Evolutionary conservation across 2,329 filamentous ascomycete genomes (phyloP).

Genomic region (Microsporum ferrugineum): DNA sequence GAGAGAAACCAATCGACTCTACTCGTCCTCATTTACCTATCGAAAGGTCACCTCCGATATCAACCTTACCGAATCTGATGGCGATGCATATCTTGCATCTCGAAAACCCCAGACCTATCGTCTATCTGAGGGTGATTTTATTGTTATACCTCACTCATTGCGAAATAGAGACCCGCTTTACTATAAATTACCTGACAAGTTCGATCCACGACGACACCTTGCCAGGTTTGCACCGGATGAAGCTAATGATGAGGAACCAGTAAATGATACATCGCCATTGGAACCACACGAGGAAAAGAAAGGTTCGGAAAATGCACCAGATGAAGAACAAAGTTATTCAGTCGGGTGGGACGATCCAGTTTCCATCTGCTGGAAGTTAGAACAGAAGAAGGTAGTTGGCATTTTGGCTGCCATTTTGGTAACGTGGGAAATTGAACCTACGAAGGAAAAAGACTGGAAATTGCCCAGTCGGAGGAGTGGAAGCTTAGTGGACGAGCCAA

Average conservation of each 20-base stretch:
- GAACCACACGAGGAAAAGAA: not conserved
- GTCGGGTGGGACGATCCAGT: not conserved
- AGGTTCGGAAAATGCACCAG: not conserved
- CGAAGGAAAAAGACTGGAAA: constrained; percentile 35
- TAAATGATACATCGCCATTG: not conserved
- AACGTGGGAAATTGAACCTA: constrained; percentile 46
- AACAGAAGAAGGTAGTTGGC: constrained; percentile 40
- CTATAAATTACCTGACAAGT: constrained; percentile 33
- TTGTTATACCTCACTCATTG: constrained; percentile 36
- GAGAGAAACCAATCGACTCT: constrained; percentile 37
- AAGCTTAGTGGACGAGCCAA: constrained; percentile 41
- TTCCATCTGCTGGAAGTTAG: constrained; percentile 43
- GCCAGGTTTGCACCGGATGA: constrained; percentile 27
- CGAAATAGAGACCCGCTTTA: constrained; percentile 33
- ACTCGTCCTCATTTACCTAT: constrained; percentile 34
- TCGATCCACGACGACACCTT: constrained; percentile 39
- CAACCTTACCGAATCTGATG: constrained; percentile 28
- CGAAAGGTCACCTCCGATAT: constrained; percentile 31
- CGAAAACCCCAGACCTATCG: constrained; percentile 28
- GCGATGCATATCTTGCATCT: constrained; percentile 26
- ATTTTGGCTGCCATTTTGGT: constrained; percentile 43
- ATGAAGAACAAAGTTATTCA: not conserved
- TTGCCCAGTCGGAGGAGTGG: constrained; percentile 42
- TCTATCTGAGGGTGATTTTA: constrained; percentile 32
- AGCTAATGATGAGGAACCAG: constrained; percentile 27